A percentile compares a stretch with the other conserved stretches of the same genome.
Conservation (phyloP, 2,329 filamentous ascomycete genomes). For the Lecanicillium sp. region DNA sequence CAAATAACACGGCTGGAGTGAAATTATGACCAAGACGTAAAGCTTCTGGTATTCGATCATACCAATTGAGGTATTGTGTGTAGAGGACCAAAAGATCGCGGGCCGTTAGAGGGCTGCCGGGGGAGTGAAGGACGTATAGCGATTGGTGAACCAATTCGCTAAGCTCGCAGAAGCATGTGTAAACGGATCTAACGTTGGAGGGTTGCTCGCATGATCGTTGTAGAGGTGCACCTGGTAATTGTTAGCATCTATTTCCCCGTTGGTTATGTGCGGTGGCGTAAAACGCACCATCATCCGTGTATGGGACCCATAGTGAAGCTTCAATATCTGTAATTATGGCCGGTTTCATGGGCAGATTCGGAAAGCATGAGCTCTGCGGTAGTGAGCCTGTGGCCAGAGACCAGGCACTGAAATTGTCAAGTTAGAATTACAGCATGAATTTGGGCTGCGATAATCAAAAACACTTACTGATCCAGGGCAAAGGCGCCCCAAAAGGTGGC, state of each 20-base stretch:
- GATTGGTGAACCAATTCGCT: conserved; percentile 68
- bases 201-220: conserved; percentile 51
- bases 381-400: conserved; percentile 55
- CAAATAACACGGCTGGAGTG: conserved; percentile 63
- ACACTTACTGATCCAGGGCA: conserved; percentile 54
- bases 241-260: conserved; percentile 3
- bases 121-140: conserved; percentile 64
- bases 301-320: conserved; percentile 50
- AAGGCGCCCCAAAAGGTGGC: conserved; percentile 57
- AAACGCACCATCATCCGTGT: conserved; percentile 46
- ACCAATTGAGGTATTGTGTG: conserved; percentile 63
- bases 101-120: conserved; percentile 55
- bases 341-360: conserved; percentile 49
- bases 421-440: conserved; percentile 12
- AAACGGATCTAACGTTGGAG: conserved; percentile 60
- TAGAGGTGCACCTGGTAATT: conserved; percentile 36
- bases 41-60: conserved; percentile 55
- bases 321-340: conserved; percentile 52
- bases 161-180: conserved; percentile 61
- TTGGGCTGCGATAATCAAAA: neutral
- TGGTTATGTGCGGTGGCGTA: neutral
- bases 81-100: conserved; percentile 56
- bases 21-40: conserved; percentile 60
- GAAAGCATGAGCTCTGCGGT: conserved; percentile 50
- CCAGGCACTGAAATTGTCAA: conserved; percentile 42